Conservation (phyloP, 495 filamentous ascomycete species). For the Poronia punctata region DNA sequence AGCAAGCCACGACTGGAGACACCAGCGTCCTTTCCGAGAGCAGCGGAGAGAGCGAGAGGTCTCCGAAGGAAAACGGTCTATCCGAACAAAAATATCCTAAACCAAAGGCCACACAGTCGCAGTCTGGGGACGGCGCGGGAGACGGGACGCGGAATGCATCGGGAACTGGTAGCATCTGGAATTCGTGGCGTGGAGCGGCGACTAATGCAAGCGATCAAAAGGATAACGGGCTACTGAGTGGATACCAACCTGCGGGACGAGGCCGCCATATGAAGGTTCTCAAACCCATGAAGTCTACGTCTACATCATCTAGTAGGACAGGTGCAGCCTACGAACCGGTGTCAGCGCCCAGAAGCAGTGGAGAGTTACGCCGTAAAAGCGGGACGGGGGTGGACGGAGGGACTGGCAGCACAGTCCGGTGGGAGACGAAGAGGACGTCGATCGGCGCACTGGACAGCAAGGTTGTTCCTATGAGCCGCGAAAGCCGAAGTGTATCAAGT, state of each 20-base stretch:
- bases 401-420: slow-evolving; percentile 27
- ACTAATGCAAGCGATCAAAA: slow-evolving; percentile 39
- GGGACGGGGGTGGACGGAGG: slow-evolving; percentile 25
- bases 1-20: slow-evolving; percentile 24
- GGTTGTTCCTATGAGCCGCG: slow-evolving; percentile 27
- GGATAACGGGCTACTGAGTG: slow-evolving; percentile 43
- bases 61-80: slow-evolving; percentile 15
- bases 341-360: slow-evolving; percentile 25
- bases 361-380: slow-evolving; percentile 35
- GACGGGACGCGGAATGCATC: slow-evolving; percentile 37
- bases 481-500: slow-evolving; percentile 30
- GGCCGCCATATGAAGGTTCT: slow-evolving; percentile 71
- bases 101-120: slow-evolving; percentile 25
- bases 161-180: slow-evolving; percentile 51
- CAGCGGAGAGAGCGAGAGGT: slow-evolving; percentile 32
- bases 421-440: slow-evolving; percentile 33
- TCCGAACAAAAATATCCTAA: slow-evolving; percentile 13
- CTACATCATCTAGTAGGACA: slow-evolving; percentile 39
- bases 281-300: slow-evolving; percentile 52
- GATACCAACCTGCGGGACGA: slow-evolving; percentile 50
- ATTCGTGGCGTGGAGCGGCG: slow-evolving; percentile 58
- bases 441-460: slow-evolving; percentile 19
- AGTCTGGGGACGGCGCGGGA: slow-evolving; percentile 13
- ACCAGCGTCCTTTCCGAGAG: slow-evolving; percentile 31
- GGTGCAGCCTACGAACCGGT: slow-evolving; percentile 40